phyloP scores from a whole-genome alignment of 2,329 filamentous ascomycete species.

The Huntiella omanensis region DNA sequence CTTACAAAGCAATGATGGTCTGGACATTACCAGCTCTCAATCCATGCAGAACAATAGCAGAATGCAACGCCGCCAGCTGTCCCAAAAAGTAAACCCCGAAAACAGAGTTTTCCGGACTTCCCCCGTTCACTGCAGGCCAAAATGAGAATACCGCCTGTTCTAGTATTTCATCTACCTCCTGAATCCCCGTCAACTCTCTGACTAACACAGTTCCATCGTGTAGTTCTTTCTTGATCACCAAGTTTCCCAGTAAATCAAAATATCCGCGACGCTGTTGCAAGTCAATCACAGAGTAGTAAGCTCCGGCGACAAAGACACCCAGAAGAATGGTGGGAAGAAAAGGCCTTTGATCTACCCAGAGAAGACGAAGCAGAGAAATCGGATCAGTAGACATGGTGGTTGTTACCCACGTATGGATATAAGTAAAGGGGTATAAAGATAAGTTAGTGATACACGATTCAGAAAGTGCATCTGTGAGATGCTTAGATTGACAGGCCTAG shows the following conservation, averaged over 20 bases:
- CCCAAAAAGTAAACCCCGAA: slow-evolving; percentile 13
- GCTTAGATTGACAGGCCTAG: too few species aligned
- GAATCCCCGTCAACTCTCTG: slow-evolving; percentile 12
- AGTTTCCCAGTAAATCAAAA: not conserved
- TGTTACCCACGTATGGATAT: not conserved
- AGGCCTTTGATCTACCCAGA: slow-evolving; percentile 7
- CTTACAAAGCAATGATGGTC: slow-evolving; percentile 13
- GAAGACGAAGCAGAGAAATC: slow-evolving; percentile 2
- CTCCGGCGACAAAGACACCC: slow-evolving; percentile 1
- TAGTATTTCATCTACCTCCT: slow-evolving; percentile 12
- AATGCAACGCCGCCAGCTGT: slow-evolving; percentile 13
- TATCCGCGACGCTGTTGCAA: slow-evolving; percentile 3
- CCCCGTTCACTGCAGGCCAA: slow-evolving; percentile 12
- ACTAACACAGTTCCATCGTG: slow-evolving; percentile 3
- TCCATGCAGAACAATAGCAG: slow-evolving; percentile 13
- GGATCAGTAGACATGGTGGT: not conserved
- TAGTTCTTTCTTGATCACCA: not conserved
- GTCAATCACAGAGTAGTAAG: slow-evolving; percentile 1
- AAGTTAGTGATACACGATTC: too few species aligned
- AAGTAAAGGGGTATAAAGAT: too few species aligned
- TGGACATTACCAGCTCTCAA: slow-evolving; percentile 12
- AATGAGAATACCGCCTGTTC: slow-evolving; percentile 12
- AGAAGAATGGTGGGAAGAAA: slow-evolving; percentile 6
- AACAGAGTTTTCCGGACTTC: slow-evolving; percentile 10
- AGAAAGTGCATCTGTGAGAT: too few species aligned